phyloP scores from a whole-genome alignment of 2,329 filamentous ascomycete species.

The Exophiala spinifera region DNA sequence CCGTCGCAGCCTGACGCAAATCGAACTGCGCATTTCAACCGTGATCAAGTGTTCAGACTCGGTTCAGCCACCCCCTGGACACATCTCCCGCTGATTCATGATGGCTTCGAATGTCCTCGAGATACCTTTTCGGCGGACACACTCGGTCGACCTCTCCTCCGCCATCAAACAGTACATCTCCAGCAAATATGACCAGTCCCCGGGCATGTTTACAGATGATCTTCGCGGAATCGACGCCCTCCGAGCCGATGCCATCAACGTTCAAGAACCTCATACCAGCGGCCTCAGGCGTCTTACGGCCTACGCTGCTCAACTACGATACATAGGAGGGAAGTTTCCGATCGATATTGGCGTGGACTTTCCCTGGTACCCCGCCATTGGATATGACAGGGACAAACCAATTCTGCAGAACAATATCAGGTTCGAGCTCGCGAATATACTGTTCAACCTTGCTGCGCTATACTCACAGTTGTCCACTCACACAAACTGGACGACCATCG shows the following conservation, averaged over 20 bases:
- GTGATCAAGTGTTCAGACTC: not conserved
- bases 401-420: constrained; percentile 64
- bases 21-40: not conserved
- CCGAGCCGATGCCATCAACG: constrained; percentile 80
- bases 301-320: constrained; percentile 89
- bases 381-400: constrained; percentile 66
- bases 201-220: constrained; percentile 91
- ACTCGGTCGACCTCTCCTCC: constrained; percentile 71
- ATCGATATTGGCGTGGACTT: constrained; percentile 89
- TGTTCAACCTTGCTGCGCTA: constrained; percentile 89
- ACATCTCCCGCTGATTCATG: not conserved
- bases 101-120: constrained; percentile 54
- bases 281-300: constrained; percentile 83
- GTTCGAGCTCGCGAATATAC: constrained; percentile 85
- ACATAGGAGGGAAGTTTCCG: constrained; percentile 92
- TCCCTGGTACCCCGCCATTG: constrained; percentile 90
- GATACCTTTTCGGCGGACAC: constrained; percentile 84
- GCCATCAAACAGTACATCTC: constrained; percentile 95
- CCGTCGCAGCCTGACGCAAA: not conserved
- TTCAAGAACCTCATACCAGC: constrained; percentile 81
- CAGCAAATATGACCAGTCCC: constrained; percentile 96
- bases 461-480: constrained; percentile 89
- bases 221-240: constrained; percentile 80
- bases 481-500: constrained; percentile 71
- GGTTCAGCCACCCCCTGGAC: not conserved